Evolutionary conservation across 75 land plant genomes (phyloP).

Genomic region (Pseudotsuga menziesii): DNA sequence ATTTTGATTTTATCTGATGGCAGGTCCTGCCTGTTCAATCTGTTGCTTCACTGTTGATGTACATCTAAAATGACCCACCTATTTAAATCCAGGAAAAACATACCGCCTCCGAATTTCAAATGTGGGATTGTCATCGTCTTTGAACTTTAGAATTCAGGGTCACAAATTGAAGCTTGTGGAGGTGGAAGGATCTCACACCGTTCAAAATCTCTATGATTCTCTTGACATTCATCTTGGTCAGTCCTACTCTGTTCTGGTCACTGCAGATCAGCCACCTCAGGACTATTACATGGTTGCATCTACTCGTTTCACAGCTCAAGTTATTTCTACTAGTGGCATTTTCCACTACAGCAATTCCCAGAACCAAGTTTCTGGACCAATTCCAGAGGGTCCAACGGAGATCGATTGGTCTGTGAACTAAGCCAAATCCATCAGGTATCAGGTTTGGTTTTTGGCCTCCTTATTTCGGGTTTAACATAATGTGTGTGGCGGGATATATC

Average conservation of each 20-base stretch:
- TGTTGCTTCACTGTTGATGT: no score
- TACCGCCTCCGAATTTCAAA: conserved; percentile 39
- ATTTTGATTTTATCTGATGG: no score
- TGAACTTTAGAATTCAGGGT: conserved; percentile 41
- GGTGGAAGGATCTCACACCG: conserved; percentile 42
- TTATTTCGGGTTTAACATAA: no score
- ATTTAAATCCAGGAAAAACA: conserved; percentile 23
- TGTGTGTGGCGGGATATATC: no score
- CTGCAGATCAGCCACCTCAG: conserved; percentile 24
- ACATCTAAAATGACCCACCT: neutral
- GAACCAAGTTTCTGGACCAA: conserved; percentile 39
- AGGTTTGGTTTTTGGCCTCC: no score
- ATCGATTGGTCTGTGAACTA: conserved; percentile 41
- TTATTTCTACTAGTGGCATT: conserved; percentile 34
- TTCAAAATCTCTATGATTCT: conserved; percentile 29
- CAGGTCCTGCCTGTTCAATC: no score
- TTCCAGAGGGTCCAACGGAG: conserved; percentile 56
- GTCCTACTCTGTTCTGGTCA: conserved; percentile 40
- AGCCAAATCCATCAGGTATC: conserved; percentile 45
- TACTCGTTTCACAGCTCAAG: conserved; percentile 25
- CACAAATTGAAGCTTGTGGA: conserved; percentile 21
- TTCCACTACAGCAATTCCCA: conserved; percentile 61
- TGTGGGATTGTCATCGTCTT: conserved; percentile 26
- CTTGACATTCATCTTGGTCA: conserved; percentile 54
- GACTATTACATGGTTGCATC: conserved; percentile 47